A percentile compares a stretch with the other conserved stretches of the same genome.
Evolutionary conservation across 371 early-diverging fungal genomes (phyloP).

Genomic region (Scutellospora calospora): DNA sequence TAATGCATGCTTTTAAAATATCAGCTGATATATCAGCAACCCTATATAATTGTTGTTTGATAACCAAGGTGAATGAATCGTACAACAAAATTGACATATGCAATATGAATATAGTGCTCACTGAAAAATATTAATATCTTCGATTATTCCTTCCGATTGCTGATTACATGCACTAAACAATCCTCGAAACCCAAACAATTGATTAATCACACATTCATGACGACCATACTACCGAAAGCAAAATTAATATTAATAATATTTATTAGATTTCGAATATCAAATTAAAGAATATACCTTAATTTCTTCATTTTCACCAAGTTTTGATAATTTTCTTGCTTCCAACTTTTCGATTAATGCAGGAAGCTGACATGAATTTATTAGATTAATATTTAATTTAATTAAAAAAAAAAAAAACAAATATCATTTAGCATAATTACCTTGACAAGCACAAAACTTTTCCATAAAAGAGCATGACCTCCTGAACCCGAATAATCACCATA

Average conservation of each 20-base stretch:
- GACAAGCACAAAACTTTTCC: slow-evolving; percentile 45
- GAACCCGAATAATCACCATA: neutral
- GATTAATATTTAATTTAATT: neutral
- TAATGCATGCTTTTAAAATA: slow-evolving; percentile 38
- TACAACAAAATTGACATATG: too few species aligned
- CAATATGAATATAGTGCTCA: neutral
- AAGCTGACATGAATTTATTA: slow-evolving; percentile 13
- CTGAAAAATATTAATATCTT: neutral
- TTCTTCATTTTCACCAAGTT: neutral
- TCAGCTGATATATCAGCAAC: slow-evolving; percentile 33
- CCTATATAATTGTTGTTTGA: neutral
- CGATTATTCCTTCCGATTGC: neutral
- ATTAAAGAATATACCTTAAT: slow-evolving; percentile 8
- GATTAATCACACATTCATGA: slow-evolving; percentile 42
- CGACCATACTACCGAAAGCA: slow-evolving; percentile 8
- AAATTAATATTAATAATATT: neutral
- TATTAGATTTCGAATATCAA: neutral
- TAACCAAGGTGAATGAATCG: neutral
- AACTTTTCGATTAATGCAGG: slow-evolving; percentile 40
- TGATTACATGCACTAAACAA: slow-evolving; percentile 40
- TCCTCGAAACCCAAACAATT: slow-evolving; percentile 39
- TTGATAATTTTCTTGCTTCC: slow-evolving; percentile 28
- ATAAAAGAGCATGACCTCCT: slow-evolving; percentile 19
- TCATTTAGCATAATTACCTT: slow-evolving; percentile 28
- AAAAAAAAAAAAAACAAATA: neutral